Evolutionary conservation across 2,329 filamentous ascomycete species (phyloP).

Genomic region (Aspergillus glaucus): DNA sequence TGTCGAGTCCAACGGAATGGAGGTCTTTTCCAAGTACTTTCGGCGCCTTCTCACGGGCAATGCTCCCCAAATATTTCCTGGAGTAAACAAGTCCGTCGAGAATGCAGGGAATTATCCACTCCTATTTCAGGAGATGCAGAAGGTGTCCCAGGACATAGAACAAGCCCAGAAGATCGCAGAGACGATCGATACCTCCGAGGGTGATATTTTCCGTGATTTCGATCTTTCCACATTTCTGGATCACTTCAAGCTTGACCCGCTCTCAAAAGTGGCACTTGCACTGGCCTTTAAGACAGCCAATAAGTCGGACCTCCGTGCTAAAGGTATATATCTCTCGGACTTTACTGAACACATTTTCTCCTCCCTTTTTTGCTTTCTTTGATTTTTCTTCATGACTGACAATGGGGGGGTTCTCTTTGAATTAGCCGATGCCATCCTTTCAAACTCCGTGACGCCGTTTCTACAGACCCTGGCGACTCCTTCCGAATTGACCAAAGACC

Average conservation of each 20-base stretch:
- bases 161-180: slow-evolving; percentile 90
- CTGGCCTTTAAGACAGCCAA: slow-evolving; percentile 80
- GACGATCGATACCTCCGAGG: slow-evolving; percentile 81
- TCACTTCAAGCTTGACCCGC: slow-evolving; percentile 85
- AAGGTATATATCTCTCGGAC: slow-evolving; percentile 56
- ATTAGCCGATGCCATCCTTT: slow-evolving; percentile 81
- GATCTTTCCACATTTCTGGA: slow-evolving; percentile 94
- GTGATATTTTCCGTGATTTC: slow-evolving; percentile 92
- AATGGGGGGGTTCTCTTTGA: neutral
- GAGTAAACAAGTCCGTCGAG: slow-evolving; percentile 64
- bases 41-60: slow-evolving; percentile 86
- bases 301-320: slow-evolving; percentile 75
- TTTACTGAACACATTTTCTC: neutral
- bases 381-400: neutral
- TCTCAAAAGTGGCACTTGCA: slow-evolving; percentile 81
- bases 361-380: neutral
- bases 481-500: slow-evolving; percentile 57
- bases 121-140: slow-evolving; percentile 75
- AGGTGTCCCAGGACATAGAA: slow-evolving; percentile 71
- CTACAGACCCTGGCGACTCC: slow-evolving; percentile 67
- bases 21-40: slow-evolving; percentile 95
- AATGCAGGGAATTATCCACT: slow-evolving; percentile 79
- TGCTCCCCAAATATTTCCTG: slow-evolving; percentile 83
- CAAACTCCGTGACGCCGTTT: slow-evolving; percentile 71
- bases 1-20: slow-evolving; percentile 97